Evolutionary conservation across 805 yeast species (phyloP), one percentile per base, ranked within the genome.

Genomic region (Candida saitoana): DNA sequence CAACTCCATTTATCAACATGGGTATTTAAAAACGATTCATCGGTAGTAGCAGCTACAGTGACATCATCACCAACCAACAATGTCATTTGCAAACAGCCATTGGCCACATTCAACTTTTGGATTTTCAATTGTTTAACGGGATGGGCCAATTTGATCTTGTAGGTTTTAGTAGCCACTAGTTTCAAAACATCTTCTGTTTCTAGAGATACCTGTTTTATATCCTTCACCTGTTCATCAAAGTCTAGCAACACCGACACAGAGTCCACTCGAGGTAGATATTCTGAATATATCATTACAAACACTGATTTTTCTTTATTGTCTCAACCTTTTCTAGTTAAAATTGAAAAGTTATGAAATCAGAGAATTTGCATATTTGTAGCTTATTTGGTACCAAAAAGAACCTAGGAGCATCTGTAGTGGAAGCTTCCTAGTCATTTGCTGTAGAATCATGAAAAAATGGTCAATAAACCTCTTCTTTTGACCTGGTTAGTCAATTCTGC

Each of bases 1-100:
- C 74, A 64, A 3, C 74, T 67, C 80, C 80, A 76, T 41, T 60
- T 59, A 22, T 49, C 55, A 3, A 18, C 19, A 2, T 40, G 15
- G 36, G 31, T 42, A 16, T 37, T 22, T 27, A 39, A 16, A 15
- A 41, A 36, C 20, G 38, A 34, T 15, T 37, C 39, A 24, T 14
- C 11, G 8, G n/a, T 18, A 30, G n/a, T 32, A 18, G 17, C 31
- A 18, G 19, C 39, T n/a, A n/a, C n/a, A n/a, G n/a, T n/a, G n/a
- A n/a, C n/a, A 18, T 18, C 14, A 17, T 34, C 31, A 8, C 38
- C 38, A 20, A 17, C 31, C 15, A 36, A 25, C 9, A 36, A 22
- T 9, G 18, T 38, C 18, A 32, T 25, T 19, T 18, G 29, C 22
- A 20, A 18, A 16, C 24, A 31, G 4, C 19, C 18, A 12, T 38